Evolutionary conservation across 106 monocot genomes (phyloP).

Genomic region (Platanthera guangdongensis): DNA sequence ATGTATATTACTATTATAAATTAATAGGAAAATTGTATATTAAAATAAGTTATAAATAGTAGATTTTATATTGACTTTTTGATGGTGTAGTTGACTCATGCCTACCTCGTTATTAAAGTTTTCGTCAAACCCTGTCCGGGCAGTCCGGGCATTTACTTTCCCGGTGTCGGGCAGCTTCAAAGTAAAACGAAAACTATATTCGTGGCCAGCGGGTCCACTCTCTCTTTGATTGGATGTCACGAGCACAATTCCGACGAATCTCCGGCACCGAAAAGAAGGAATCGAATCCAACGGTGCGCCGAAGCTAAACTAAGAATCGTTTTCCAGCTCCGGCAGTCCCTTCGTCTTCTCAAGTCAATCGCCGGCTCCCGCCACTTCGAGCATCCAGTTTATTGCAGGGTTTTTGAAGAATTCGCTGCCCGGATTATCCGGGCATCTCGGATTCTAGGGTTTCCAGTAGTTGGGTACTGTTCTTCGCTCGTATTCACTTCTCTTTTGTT

Average conservation of each 20-base stretch:
- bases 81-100: too few species aligned
- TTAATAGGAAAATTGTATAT: too few species aligned
- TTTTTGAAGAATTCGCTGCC: neutral
- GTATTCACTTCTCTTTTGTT: neutral
- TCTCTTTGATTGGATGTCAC: constrained; percentile 1
- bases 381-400: neutral
- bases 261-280: neutral
- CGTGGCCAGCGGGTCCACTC: neutral
- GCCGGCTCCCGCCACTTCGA: neutral
- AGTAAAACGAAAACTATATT: neutral
- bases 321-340: neutral
- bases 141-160: neutral
- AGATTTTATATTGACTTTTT: too few species aligned
- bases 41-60: too few species aligned
- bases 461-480: neutral
- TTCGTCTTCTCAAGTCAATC: neutral
- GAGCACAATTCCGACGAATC: constrained; percentile 5
- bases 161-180: neutral
- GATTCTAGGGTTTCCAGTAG: neutral
- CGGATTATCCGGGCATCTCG: neutral
- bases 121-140: neutral
- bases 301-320: neutral
- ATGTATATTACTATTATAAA: too few species aligned
- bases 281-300: constrained; percentile 1
- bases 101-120: too few species aligned